Evolutionary conservation across 2,329 filamentous ascomycete species (phyloP).

Genomic region (Hymenoscyphus repandus): DNA sequence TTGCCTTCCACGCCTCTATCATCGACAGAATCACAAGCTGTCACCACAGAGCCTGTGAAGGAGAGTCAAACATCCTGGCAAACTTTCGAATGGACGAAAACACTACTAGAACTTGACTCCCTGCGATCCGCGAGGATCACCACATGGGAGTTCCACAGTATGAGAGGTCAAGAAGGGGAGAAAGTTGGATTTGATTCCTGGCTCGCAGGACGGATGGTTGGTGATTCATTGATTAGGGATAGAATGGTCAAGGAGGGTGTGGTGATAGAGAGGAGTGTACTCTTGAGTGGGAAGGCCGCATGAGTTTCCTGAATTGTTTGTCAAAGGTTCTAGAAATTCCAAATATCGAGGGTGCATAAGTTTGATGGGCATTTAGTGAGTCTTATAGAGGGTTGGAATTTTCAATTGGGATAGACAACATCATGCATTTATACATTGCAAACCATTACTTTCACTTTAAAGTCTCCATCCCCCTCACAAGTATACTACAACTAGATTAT

Average conservation of each 20-base stretch:
- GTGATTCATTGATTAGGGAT: slow-evolving; percentile 20
- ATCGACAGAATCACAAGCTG: background rate
- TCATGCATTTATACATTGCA: too few relatives aligned
- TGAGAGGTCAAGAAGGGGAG: background rate
- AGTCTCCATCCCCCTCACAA: too few relatives aligned
- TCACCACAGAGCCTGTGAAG: background rate
- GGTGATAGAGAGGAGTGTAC: slow-evolving; percentile 13
- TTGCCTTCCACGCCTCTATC: background rate
- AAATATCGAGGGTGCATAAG: background rate
- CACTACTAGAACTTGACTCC: slow-evolving; percentile 12
- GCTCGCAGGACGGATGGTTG: slow-evolving; percentile 23
- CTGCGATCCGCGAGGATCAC: slow-evolving; percentile 19
- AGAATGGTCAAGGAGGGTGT: slow-evolving; percentile 23
- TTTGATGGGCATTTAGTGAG: background rate
- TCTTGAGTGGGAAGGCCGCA: background rate
- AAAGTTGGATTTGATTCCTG: slow-evolving; percentile 16
- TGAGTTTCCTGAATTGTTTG: background rate
- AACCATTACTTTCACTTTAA: too few relatives aligned
- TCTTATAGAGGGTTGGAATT: background rate
- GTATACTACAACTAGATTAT: too few relatives aligned
- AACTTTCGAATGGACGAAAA: slow-evolving; percentile 22
- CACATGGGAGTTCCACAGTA: slow-evolving; percentile 20
- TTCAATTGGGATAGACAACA: too few relatives aligned
- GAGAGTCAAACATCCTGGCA: slow-evolving; percentile 7
- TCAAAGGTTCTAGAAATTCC: background rate